These are phyloP conservation scores for Ogataea saltuana DNA, from an alignment of 805 yeast species.

Conservation along the genomic window DNA sequence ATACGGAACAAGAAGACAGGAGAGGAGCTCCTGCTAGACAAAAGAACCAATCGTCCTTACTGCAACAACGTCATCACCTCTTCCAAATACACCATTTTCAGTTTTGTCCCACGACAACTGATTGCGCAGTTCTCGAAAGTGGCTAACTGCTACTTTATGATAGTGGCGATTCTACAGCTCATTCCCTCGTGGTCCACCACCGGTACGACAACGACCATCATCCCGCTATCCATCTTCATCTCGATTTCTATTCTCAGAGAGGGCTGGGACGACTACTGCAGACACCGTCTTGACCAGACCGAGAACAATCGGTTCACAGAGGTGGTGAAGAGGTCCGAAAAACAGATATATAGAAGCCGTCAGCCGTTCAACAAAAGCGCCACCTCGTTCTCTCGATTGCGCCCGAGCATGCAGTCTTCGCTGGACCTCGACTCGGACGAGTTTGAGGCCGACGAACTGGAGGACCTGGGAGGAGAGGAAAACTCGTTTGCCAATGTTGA, in stretches of 20 bases:
- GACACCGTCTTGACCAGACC: slow-evolving; percentile 80
- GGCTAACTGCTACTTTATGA: slow-evolving; percentile 88
- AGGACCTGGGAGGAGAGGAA: slow-evolving; percentile 10
- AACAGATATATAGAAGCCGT: slow-evolving; percentile 11
- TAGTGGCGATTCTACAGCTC: slow-evolving; percentile 91
- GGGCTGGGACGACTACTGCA: slow-evolving; percentile 88
- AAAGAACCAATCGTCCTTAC: slow-evolving; percentile 63
- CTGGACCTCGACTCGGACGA: slow-evolving; percentile 22
- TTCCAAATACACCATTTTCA: slow-evolving; percentile 76
- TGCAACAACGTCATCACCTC: slow-evolving; percentile 74
- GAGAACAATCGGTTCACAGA: slow-evolving; percentile 66
- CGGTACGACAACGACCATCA: slow-evolving; percentile 90
- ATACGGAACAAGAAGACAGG: slow-evolving; percentile 34
- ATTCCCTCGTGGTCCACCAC: slow-evolving; percentile 98
- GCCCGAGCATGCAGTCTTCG: slow-evolving; percentile 29
- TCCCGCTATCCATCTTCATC: slow-evolving; percentile 84
- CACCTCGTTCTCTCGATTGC: slow-evolving; percentile 30
- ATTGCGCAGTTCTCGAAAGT: slow-evolving; percentile 89
- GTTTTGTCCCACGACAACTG: slow-evolving; percentile 86
- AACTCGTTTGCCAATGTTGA: slow-evolving; percentile 30
- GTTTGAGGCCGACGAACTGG: slow-evolving; percentile 19
- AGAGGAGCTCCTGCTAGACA: slow-evolving; percentile 56
- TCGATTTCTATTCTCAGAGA: slow-evolving; percentile 88
- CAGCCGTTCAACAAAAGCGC: slow-evolving; percentile 29
- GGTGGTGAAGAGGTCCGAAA: slow-evolving; percentile 36